Evolutionary conservation across 148 eudicot genomes (phyloP).

Genomic region (Arctostaphylos glauca): DNA sequence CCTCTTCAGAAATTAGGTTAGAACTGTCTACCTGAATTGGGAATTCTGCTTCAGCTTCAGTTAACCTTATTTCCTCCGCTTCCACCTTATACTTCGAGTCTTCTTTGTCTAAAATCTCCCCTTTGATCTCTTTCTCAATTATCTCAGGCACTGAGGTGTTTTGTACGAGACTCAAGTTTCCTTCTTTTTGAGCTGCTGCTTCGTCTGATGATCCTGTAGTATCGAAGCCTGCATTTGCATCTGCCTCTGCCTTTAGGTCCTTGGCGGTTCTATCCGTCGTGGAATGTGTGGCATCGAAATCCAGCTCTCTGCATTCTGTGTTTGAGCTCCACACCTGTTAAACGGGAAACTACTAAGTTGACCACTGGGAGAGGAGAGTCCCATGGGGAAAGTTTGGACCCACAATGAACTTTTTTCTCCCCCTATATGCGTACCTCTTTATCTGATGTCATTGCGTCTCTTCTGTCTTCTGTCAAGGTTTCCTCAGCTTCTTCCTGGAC

Average conservation of each 20-base stretch:
- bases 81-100: neutral
- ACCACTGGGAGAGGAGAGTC: constrained; percentile 6
- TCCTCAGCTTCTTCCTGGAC: constrained; percentile 7
- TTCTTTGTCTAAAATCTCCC: neutral
- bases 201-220: neutral
- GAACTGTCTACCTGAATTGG: neutral
- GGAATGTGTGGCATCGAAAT: neutral
- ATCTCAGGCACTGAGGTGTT: constrained; percentile 1
- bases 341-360: neutral
- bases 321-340: constrained; percentile 8
- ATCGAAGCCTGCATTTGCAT: neutral
- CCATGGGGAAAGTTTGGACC: neutral
- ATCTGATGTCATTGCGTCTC: neutral
- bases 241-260: constrained; percentile 8
- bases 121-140: neutral
- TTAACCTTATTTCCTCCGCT: constrained; percentile 1
- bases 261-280: neutral
- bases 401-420: neutral
- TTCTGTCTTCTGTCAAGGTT: constrained; percentile 8
- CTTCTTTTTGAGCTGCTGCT: constrained; percentile 1
- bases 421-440: constrained; percentile 12
- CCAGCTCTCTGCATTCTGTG: constrained; percentile 3
- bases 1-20: constrained; percentile 10
- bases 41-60: constrained; percentile 8
- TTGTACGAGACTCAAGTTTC: neutral